A percentile compares a stretch with the other conserved stretches of the same genome.
Conservation (phyloP, 2,329 filamentous ascomycete genomes). For the Penicillium sp. region DNA sequence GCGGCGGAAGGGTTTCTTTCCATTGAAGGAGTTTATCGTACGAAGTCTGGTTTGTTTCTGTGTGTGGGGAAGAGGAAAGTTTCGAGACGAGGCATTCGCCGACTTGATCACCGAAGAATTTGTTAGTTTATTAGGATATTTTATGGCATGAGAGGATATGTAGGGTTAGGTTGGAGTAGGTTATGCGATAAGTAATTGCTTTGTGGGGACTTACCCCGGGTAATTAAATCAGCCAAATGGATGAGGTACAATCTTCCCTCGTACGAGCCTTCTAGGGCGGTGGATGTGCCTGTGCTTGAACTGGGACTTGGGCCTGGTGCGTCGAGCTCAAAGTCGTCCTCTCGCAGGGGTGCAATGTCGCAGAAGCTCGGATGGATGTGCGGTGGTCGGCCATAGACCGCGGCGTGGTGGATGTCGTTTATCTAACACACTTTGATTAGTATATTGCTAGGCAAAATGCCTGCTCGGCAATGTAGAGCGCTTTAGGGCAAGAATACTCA, state of each 20-base stretch:
- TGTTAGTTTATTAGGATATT: not conserved
- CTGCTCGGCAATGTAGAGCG: too few species aligned
- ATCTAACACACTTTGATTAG: not conserved
- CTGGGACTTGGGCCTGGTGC: not conserved
- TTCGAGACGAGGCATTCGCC: conserved; percentile 6
- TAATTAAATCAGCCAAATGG: conserved; percentile 2
- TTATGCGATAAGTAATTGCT: too few species aligned
- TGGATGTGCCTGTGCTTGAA: not conserved
- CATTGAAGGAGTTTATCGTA: conserved; percentile 2
- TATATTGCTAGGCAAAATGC: not conserved
- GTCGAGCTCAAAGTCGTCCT: not conserved
- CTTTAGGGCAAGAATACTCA: not conserved
- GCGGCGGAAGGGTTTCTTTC: not conserved
- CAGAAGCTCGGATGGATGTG: conserved; percentile 5
- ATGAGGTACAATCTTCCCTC: conserved; percentile 2
- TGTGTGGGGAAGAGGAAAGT: not conserved
- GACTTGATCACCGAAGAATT: not conserved
- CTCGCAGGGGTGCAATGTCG: not conserved
- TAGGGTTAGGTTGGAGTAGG: not conserved
- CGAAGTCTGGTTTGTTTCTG: not conserved
- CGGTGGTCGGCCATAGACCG: conserved; percentile 3
- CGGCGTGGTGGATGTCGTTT: conserved; percentile 8
- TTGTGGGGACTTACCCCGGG: not conserved
- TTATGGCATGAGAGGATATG: not conserved
- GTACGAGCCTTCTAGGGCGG: not conserved